phyloP scores from a whole-genome alignment of 805 yeast species.

The Schizosaccharomyces cryophilus region DNA sequence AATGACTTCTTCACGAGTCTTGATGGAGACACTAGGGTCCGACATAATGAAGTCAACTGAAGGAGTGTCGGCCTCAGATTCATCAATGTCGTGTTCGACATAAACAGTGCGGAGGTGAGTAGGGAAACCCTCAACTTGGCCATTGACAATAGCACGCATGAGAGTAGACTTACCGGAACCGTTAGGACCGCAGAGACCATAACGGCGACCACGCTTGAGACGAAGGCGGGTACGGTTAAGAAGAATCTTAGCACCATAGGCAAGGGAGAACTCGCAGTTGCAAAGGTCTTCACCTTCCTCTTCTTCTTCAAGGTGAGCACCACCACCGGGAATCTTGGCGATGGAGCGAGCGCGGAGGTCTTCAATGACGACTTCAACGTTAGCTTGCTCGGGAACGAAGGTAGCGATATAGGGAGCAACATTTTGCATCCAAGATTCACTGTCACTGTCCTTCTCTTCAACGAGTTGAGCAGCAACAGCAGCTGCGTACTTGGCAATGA shows the following conservation, averaged over 20 bases:
- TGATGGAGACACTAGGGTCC: constrained; percentile 34
- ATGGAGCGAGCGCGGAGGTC: constrained; percentile 88
- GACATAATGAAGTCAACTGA: constrained; percentile 84
- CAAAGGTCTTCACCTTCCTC: constrained; percentile 99
- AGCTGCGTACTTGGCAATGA: constrained; percentile 62
- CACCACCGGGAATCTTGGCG: constrained; percentile 94
- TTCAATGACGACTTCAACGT: constrained; percentile 74
- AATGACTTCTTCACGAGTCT: constrained; percentile 36
- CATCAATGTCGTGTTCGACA: constrained; percentile 98
- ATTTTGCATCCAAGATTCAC: constrained; percentile 70
- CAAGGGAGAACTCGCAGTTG: constrained; percentile 99
- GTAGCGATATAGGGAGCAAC: constrained; percentile 86
- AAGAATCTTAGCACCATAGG: constrained; percentile 99
- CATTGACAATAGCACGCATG: constrained; percentile 92
- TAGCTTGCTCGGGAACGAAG: constrained; percentile 80
- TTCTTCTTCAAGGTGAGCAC: constrained; percentile 68
- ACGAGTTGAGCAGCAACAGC: constrained; percentile 96
- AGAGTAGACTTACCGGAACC: constrained; percentile 99
- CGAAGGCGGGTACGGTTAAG: constrained; percentile 98
- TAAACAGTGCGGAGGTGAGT: constrained; percentile 96
- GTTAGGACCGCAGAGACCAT: constrained; percentile 97
- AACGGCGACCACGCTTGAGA: constrained; percentile 96
- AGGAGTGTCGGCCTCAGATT: constrained; percentile 87
- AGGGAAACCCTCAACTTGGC: constrained; percentile 99
- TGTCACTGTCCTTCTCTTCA: constrained; percentile 91